Evolutionary conservation across 2,329 filamentous ascomycete genomes (phyloP).

Genomic region (Phyllosticta citriasiana): DNA sequence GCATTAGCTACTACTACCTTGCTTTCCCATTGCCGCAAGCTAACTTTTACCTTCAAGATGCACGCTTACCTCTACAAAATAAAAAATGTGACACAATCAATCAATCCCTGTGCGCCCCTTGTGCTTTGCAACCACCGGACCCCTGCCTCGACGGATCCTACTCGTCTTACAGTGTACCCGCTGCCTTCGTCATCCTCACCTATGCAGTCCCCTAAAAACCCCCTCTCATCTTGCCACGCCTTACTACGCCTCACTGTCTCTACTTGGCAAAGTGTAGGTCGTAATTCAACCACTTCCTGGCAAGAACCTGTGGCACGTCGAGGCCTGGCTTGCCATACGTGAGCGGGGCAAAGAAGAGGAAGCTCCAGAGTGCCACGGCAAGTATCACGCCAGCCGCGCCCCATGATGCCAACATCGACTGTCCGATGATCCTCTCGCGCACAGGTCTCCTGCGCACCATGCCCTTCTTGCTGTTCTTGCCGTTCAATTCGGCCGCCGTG

Average conservation of each 20-base stretch:
- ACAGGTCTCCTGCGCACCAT: constrained; percentile 49
- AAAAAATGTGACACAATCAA: neutral
- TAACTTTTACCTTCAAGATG: neutral
- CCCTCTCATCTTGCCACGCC: neutral
- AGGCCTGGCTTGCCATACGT: constrained; percentile 93
- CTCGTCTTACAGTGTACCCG: neutral
- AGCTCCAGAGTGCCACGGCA: constrained; percentile 58
- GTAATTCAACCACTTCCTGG: constrained; percentile 92
- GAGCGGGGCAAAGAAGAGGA: constrained; percentile 88
- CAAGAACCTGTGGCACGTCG: constrained; percentile 63
- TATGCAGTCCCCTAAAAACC: neutral
- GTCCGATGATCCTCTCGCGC: constrained; percentile 67
- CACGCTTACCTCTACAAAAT: neutral
- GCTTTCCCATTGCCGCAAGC: neutral
- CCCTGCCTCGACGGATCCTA: neutral
- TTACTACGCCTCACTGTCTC: constrained; percentile 12
- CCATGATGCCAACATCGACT: constrained; percentile 72
- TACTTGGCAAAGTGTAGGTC: constrained; percentile 99
- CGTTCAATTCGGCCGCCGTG: constrained; percentile 25
- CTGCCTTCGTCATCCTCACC: neutral
- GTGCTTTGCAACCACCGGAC: neutral
- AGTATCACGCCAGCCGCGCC: constrained; percentile 64
- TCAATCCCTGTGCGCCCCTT: neutral
- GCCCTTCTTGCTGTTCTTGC: constrained; percentile 24
- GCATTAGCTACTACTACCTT: no score